Evolutionary conservation across 176 grass and related monocot genomes (phyloP), one percentile per base, ranked within the genome.

Genomic region (Metroxylon sagu): DNA sequence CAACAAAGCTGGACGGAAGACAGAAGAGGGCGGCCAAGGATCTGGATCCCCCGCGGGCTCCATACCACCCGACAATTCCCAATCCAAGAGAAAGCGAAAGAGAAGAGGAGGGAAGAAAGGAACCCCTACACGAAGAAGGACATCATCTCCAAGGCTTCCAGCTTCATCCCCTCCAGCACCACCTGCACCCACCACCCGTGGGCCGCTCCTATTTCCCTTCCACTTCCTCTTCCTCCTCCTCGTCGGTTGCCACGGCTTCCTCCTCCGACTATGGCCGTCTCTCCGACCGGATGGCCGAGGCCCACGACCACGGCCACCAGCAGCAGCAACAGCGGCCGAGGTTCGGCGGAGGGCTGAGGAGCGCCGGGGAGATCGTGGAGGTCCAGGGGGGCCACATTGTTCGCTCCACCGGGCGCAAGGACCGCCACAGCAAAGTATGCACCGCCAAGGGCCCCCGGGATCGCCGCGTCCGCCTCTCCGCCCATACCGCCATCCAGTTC

Each of bases 401-500:
- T 58, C 86, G 91, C 21, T 87, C 91, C 7, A 96, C 86, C 14
- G 86, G 91, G 18, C 86, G 91, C 25, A 96, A 96, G 67, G 91
- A 96, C 80, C 86, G 91, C 2, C 86, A 96, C 77, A 96, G 91
- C 72, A 96, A 96, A 78, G 91, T 96, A 7, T 96, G 91, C 75
- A 96, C 91, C 19, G 80, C 86, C 28, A 85, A 88, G 19, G 91
- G 91, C 19, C 83, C 86, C 10, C 76, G 91, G 18, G 91, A 96
- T 71, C 80, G 91, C 0, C 86, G 91, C 6, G 91, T 96, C 4
- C 71, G 91, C 14, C 83, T 96, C 23, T 85, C 91, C 48, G 91
- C 91, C 1, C 91, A 87, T 77, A 96, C 91, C 4, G 91, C 91
- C 80, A 96, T 96, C 78, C 91, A 96, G 76, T 96, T 90, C 83